Percentiles rank a stretch among this genome's conserved stretches.
phyloP scores from a whole-genome alignment of 2,329 filamentous ascomycete genomes.

The Claviceps spartinae region DNA sequence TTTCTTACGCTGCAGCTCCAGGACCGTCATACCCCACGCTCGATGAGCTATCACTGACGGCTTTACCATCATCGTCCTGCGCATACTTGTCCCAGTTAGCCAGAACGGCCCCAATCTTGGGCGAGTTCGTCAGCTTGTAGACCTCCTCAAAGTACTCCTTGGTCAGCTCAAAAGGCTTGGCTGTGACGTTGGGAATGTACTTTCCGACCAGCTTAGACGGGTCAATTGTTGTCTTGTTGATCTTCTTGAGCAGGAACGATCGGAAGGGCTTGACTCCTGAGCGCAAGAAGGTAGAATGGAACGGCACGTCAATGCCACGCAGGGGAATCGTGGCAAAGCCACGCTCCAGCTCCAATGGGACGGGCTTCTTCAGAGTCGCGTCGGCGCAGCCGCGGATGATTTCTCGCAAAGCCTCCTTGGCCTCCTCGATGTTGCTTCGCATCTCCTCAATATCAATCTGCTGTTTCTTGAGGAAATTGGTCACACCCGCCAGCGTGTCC shows the following conservation, averaged over 20 bases:
- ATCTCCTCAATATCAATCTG: conserved; percentile 95
- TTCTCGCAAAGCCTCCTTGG: conserved; percentile 76
- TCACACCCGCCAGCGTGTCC: conserved; percentile 64
- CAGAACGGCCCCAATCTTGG: conserved; percentile 63
- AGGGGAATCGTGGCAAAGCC: conserved; percentile 96
- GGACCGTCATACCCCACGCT: conserved; percentile 29
- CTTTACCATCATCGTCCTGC: conserved; percentile 33
- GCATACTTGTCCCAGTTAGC: conserved; percentile 73
- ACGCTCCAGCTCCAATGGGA: conserved; percentile 78
- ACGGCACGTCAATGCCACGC: conserved; percentile 93
- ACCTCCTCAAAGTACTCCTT: conserved; percentile 99
- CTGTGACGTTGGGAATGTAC: conserved; percentile 98
- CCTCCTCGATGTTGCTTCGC: conserved; percentile 79
- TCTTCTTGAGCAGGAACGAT: conserved; percentile 97
- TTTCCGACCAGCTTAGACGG: conserved; percentile 93
- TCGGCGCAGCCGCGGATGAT: conserved; percentile 85
- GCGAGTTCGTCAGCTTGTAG: conserved; percentile 79
- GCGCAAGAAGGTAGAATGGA: conserved; percentile 96
- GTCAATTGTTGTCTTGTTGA: conserved; percentile 97
- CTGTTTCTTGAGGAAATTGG: conserved; percentile 91
- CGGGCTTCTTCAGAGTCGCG: conserved; percentile 77
- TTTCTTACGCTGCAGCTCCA: conserved; percentile 26
- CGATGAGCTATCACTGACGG: conserved; percentile 25
- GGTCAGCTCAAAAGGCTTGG: conserved; percentile 84
- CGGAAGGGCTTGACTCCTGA: conserved; percentile 98